These are phyloP conservation scores for Alternaria panax DNA, from an alignment of 2,329 filamentous ascomycete species.

Conservation along the genomic window DNA sequence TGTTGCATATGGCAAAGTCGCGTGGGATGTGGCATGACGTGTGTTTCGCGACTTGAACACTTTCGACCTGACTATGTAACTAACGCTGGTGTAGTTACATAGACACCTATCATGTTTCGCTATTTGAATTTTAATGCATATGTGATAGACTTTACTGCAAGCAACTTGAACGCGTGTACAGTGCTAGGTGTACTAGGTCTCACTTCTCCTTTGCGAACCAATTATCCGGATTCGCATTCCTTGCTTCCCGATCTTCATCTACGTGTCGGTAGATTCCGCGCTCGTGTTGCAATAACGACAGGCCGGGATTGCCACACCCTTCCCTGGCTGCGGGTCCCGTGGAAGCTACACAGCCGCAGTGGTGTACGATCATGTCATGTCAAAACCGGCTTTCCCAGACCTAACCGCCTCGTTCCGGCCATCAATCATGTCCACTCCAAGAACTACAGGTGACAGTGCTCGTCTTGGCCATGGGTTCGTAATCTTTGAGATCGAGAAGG, in stretches of 20 bases:
- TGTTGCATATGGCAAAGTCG: conserved; percentile 11
- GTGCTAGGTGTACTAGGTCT: conserved; percentile 2
- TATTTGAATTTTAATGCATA: conserved; percentile 13
- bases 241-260: conserved; percentile 4
- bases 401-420: conserved; percentile 2
- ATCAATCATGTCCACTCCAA: conserved; percentile 10
- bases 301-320: conserved; percentile 5
- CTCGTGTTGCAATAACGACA: conserved; percentile 13
- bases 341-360: conserved; percentile 11
- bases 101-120: conserved; percentile 14
- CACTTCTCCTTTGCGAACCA: conserved; percentile 6
- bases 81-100: conserved; percentile 7
- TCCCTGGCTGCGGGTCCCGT: conserved; percentile 9
- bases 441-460: conserved; percentile 4
- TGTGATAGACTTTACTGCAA: conserved; percentile 2
- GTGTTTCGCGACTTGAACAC: conserved; percentile 14
- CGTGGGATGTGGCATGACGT: conserved; percentile 12
- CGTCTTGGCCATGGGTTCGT: conserved; percentile 4
- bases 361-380: conserved; percentile 7
- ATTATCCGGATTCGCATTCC: not conserved
- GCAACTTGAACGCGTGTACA: conserved; percentile 13
- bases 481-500: conserved; percentile 15
- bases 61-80: conserved; percentile 7
- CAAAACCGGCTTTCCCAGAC: conserved; percentile 8
- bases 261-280: conserved; percentile 8